Evolutionary conservation across 2,329 filamentous ascomycete species (phyloP).

Genomic region (Monilinia fructigena): DNA sequence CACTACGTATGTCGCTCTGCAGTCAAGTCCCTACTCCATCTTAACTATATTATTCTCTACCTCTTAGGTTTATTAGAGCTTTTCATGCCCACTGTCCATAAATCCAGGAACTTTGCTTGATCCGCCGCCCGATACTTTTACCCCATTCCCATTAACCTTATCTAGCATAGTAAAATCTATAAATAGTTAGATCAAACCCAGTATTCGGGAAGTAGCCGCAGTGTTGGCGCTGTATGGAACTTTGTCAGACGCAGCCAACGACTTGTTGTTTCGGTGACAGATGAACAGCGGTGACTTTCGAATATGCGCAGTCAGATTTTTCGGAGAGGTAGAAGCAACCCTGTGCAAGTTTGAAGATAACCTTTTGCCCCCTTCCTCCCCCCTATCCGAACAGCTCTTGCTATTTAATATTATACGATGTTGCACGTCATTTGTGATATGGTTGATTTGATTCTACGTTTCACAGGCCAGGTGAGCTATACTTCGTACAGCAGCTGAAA

Average conservation of each 20-base stretch:
- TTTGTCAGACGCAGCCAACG: constrained; percentile 17
- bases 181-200: constrained; percentile 11
- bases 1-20: neutral
- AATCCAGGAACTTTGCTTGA: constrained; percentile 1
- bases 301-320: neutral
- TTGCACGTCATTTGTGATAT: neutral
- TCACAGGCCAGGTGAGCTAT: constrained; percentile 11
- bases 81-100: constrained; percentile 2
- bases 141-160: constrained; percentile 6
- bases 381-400: constrained; percentile 5
- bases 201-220: constrained; percentile 10
- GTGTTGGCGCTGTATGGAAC: constrained; percentile 5
- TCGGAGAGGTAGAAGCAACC: neutral
- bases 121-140: neutral
- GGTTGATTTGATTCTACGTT: constrained; percentile 5
- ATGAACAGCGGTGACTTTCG: neutral
- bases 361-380: neutral
- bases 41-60: neutral
- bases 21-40: neutral
- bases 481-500: constrained; percentile 6
- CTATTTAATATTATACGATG: neutral
- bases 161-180: constrained; percentile 10
- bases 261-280: constrained; percentile 14
- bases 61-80: constrained; percentile 3
- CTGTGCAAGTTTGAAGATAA: neutral